Evolutionary conservation across 768 basidiomycete genomes (phyloP), one percentile per base, ranked within the genome.

Genomic region (Termitomyces sp.): DNA sequence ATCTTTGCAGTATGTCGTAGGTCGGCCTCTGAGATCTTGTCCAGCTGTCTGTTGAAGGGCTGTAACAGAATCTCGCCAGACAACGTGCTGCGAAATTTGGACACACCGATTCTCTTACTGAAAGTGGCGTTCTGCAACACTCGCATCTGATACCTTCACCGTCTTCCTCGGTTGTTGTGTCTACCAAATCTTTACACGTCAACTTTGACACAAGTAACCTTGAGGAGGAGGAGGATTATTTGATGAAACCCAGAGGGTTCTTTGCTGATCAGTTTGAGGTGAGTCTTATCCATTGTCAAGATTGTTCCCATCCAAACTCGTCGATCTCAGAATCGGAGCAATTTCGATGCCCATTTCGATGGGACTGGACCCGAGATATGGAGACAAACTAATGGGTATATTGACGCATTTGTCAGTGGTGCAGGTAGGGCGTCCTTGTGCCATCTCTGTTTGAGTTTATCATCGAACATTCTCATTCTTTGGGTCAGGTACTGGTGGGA

Each of bases 251-350:
- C 3, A 77, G 90, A 61, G 96, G 94, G 0, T 90, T 88, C 73
- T 99, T 98, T 65, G 93, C 94, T 4, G 94, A 99, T 69, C 97
- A 99, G 72, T 98, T 99, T 58, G 96, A 98, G 72, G 78, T 73
- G 45, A 50, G 68, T 56, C 22, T 13, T 10, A 28, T 35, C 26
- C 46, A 14, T 7, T 28, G 16, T 43, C 51, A 4, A 48, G 2
- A 36, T 22, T 12, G 6, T 38, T 36, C 16, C 32, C 10, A 14
- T 43, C 8, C 28, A 8, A 51, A 26, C 5, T 16, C 30, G 1
- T 14, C 20, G 24, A 6, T 30, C 32, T 13, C 20, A 92, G 88
- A 98, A 95, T 69, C 81, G 77, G 64, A 92, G 90, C 66, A 98
- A 99, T 65, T 93, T 85, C 68, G 80, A 87, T 54, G 94, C 96